Evolutionary conservation across 805 yeast species (phyloP), one percentile per base, ranked within the genome.

Genomic region (Vanderwaltozyma polyspora): DNA sequence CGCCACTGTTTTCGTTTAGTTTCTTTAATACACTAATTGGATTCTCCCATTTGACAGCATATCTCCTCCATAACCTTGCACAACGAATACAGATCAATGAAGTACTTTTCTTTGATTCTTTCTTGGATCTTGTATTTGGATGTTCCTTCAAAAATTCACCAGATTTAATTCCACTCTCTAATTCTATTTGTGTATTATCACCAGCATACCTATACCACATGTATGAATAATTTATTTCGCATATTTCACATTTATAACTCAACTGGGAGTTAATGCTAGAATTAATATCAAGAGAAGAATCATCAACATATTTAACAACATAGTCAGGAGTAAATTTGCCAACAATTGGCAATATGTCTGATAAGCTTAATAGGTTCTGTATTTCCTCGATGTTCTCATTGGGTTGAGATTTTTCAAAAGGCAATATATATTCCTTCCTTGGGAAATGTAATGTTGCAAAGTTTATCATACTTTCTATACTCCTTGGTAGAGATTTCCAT

Each of bases 61-160:
- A 89, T 23, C 93, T 62, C 53, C 95, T 68, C 97, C 97, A 89
- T 21, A 91, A 51, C 40, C 81, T 68, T 0, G 95, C 95, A 63
- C 98, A 89, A 34, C 97, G 65, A 18, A 69, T 59, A 55, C 98
- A 89, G 10, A 89, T 60, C 0, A 85, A 95, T 13, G 64, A 56
- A 2, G 74, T 59, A 1, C 61, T 46, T 6, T 59, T 49, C 27
- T 30, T 33, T 1, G 46, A 29, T 12, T 7, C 9, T 11, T 10
- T 25, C 2, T 10, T 40, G 16, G 13, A 13, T 23, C 28, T 22
- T n/a, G 23, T 15, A 26, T 15, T 27, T 13, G 24, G 14, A 4
- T 15, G 5, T 7, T 8, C 5, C 3, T 5, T 13, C n/a, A 5
- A 5, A 25, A 25, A 25, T 13, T 25, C 11, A 5, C 18, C 22